Evolutionary conservation across 768 basidiomycete species (phyloP).

Genomic region (Lactarius hengduanensis): DNA sequence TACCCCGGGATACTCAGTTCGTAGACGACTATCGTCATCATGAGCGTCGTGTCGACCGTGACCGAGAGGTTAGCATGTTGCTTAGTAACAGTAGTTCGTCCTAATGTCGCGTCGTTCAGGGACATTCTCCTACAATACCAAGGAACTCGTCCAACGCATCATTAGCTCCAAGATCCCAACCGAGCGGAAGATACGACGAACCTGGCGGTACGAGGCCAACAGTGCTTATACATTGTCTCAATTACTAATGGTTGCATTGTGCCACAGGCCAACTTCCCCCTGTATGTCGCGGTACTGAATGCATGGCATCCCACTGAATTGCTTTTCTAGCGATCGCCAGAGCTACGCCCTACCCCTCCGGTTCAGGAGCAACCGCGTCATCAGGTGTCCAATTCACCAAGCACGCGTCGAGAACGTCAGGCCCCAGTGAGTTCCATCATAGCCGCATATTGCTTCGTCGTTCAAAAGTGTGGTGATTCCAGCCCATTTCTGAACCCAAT

Average conservation of each 20-base stretch:
- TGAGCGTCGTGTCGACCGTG: slow-evolving; percentile 15
- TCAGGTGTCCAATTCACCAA: slow-evolving; percentile 5
- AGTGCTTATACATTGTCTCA: no score
- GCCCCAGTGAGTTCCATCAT: slow-evolving; percentile 8
- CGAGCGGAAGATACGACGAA: slow-evolving; percentile 14
- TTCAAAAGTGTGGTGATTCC: not conserved
- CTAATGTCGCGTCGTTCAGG: not conserved
- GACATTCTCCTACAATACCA: slow-evolving; percentile 1
- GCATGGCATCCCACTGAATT: not conserved
- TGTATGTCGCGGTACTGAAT: not conserved
- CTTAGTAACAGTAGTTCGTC: not conserved
- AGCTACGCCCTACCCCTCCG: not conserved
- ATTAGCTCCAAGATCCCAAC: slow-evolving; percentile 7
- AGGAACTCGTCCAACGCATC: not conserved
- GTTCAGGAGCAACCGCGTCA: slow-evolving; percentile 12
- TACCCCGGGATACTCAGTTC: slow-evolving; percentile 8
- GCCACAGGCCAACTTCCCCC: slow-evolving; percentile 4
- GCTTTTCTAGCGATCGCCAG: slow-evolving; percentile 16
- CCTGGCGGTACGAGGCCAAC: slow-evolving; percentile 5
- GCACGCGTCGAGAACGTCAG: slow-evolving; percentile 15
- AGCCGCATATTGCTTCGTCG: not conserved
- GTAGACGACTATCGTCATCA: slow-evolving; percentile 9
- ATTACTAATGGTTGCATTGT: not conserved
- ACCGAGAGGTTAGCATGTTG: slow-evolving; percentile 3
- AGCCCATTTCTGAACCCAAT: slow-evolving; percentile 2